Evolutionary conservation across 805 yeast genomes (phyloP).

Genomic region (Hermanozyma aechmeae): DNA sequence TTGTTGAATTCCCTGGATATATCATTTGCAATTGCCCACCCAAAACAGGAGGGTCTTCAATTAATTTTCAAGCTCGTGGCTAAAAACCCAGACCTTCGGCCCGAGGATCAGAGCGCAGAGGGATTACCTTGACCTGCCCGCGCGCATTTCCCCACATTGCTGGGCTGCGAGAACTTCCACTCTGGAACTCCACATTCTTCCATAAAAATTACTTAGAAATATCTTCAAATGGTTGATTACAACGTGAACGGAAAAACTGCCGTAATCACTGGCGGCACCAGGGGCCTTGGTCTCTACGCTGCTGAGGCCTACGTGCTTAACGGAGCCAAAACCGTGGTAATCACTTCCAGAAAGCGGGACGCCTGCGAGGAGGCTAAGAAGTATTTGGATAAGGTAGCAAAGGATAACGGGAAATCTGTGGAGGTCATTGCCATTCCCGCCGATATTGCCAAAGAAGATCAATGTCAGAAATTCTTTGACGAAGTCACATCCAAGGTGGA

Average conservation of each 20-base stretch:
- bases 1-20: slow-evolving; percentile 15
- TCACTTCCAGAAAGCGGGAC: slow-evolving; percentile 53
- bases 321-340: slow-evolving; percentile 54
- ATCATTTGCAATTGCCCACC: slow-evolving; percentile 50
- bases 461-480: slow-evolving; percentile 34
- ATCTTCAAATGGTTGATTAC: slow-evolving; percentile 36
- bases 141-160: too few relatives aligned
- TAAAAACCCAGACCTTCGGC: too few relatives aligned
- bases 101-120: too few relatives aligned
- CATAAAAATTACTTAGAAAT: too few relatives aligned
- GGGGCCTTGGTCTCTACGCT: slow-evolving; percentile 65
- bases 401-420: slow-evolving; percentile 20
- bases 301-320: slow-evolving; percentile 54
- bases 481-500: slow-evolving; percentile 30
- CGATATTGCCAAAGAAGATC: slow-evolving; percentile 43
- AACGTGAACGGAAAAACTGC: slow-evolving; percentile 55
- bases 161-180: too few relatives aligned
- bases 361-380: slow-evolving; percentile 53
- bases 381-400: slow-evolving; percentile 26
- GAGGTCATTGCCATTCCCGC: slow-evolving; percentile 41
- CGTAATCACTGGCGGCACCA: slow-evolving; percentile 63
- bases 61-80: too few relatives aligned
- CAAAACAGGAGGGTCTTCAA: slow-evolving; percentile 53
- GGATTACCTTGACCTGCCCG: too few relatives aligned
- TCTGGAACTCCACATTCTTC: too few relatives aligned